Conservation (phyloP, 768 basidiomycete genomes). For the Lactarius trivialis region DNA sequence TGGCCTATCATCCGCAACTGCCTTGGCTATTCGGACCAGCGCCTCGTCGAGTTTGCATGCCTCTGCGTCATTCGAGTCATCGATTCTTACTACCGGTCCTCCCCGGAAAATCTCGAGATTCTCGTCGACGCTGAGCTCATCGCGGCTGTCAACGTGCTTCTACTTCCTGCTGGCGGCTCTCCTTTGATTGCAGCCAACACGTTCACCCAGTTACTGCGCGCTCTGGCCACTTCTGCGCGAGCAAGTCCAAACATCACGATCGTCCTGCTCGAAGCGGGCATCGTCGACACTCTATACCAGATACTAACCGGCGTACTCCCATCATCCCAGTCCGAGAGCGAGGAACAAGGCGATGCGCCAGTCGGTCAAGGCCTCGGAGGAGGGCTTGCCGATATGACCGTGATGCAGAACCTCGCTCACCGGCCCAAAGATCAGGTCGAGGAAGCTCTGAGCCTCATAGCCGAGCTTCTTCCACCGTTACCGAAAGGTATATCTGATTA, state of each 20-base stretch:
- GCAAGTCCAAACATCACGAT: conserved; percentile 85
- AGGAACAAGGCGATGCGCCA: conserved; percentile 54
- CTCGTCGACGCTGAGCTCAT: conserved; percentile 78
- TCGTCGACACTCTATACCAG: conserved; percentile 89
- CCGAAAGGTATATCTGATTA: conserved; percentile 64
- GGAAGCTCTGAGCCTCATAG: conserved; percentile 82
- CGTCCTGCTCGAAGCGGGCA: conserved; percentile 82
- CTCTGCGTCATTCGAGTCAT: conserved; percentile 91
- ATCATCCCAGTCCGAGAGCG: conserved; percentile 45
- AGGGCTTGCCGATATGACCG: conserved; percentile 91
- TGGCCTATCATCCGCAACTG: conserved; percentile 93
- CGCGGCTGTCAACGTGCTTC: conserved; percentile 74
- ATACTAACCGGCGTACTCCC: conserved; percentile 93
- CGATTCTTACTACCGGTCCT: conserved; percentile 84
- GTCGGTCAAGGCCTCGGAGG: conserved; percentile 79
- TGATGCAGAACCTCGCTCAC: conserved; percentile 96
- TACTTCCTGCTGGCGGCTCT: conserved; percentile 81
- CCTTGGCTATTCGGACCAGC: conserved; percentile 86
- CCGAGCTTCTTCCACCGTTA: conserved; percentile 88
- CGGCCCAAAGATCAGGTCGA: conserved; percentile 96
- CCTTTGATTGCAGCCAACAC: conserved; percentile 82
- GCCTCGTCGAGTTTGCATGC: conserved; percentile 95
- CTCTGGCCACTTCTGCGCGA: conserved; percentile 80
- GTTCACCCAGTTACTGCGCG: conserved; percentile 81
- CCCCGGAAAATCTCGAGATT: conserved; percentile 78